Evolutionary conservation across 768 basidiomycete genomes (phyloP), one percentile per base, ranked within the genome.

Genomic region (Rhodocollybia butyracea): DNA sequence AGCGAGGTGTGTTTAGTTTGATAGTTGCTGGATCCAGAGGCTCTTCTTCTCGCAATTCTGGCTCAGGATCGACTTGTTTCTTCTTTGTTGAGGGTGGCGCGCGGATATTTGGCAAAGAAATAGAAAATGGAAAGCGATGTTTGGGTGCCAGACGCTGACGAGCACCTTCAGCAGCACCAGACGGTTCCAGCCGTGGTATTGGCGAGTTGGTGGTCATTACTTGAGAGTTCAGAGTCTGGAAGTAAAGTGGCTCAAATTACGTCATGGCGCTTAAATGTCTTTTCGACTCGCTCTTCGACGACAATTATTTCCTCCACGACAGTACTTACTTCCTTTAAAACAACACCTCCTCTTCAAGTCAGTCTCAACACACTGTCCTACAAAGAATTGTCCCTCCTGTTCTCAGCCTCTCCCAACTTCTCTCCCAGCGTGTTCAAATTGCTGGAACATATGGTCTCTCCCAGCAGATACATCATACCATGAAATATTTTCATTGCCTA

Each of bases 371-470:
- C 53, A 43, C 21, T 21, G 29, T 17, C 34, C 50, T 26, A 31
- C 55, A 19, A 27, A 13, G 21, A 7, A 12, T 21, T 94, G 92
- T 64, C 81, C 87, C 8, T 79, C 77, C 21, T 96, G 92, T 64
- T 76, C 77, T 1, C 60, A 75, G 10, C 72, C 74, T 6, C 73
- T 94, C 5, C 77, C 85, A 4, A 83, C 86, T 5, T 68, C 80
- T 34, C 71, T 91, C 41, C 90, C 91, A 0, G 91, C 88, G 21
- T 96, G 93, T 67, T 73, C 74, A 12, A 74, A 72, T n/a, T 96
- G 93, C 71, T 78, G 78, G 63, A 77, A 77, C 54, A 88, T 95
- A 51, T 77, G 80, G 17, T 72, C 42, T 24, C 21, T 51, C 24
- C 31, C 86, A 1, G 62, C 74, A 7, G 71, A 78, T 19, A 69